Conservation (phyloP, 169 alveolate species). For the Cryptosporidium sp. region DNA sequence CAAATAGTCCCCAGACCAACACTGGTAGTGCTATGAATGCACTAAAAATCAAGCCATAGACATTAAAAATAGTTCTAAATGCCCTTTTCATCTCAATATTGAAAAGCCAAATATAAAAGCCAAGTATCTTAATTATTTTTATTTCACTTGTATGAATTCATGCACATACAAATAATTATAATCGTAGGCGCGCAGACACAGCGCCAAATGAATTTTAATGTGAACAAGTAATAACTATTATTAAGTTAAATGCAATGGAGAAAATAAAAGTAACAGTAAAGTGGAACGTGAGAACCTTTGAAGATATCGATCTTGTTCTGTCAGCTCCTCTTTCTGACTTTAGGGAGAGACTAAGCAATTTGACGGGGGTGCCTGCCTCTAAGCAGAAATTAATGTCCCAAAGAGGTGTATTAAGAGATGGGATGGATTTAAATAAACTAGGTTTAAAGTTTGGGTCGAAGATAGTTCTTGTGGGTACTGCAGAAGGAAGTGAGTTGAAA, state of each 20-base stretch:
- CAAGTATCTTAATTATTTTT: not conserved
- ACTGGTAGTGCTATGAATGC: conserved; percentile 29
- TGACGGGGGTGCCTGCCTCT: conserved; percentile 93
- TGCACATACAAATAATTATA: not conserved
- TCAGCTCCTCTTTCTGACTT: conserved; percentile 67
- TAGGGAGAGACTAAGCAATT: conserved; percentile 80
- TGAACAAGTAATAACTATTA: not conserved
- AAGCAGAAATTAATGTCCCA: conserved; percentile 91
- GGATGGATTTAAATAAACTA: conserved; percentile 82
- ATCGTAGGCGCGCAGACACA: conserved; percentile 27
- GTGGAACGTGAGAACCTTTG: conserved; percentile 77
- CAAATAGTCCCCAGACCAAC: conserved; percentile 36
- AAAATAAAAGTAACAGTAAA: conserved; percentile 77
- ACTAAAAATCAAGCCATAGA: conserved; percentile 9
- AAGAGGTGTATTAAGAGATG: conserved; percentile 86
- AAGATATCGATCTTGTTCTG: conserved; percentile 77
- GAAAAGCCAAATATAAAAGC: not conserved
- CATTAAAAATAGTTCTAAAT: not conserved
- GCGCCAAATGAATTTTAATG: not conserved
- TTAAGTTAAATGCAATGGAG: conserved; percentile 19
- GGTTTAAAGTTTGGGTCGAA: conserved; percentile 85
- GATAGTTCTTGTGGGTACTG: conserved; percentile 92
- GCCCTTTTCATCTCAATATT: not conserved
- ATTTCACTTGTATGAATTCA: not conserved
- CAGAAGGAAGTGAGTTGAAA: conserved; percentile 85